Evolutionary conservation across 1,139 yeast genomes (phyloP).

Genomic region (Suhomyces coccinellae): DNA sequence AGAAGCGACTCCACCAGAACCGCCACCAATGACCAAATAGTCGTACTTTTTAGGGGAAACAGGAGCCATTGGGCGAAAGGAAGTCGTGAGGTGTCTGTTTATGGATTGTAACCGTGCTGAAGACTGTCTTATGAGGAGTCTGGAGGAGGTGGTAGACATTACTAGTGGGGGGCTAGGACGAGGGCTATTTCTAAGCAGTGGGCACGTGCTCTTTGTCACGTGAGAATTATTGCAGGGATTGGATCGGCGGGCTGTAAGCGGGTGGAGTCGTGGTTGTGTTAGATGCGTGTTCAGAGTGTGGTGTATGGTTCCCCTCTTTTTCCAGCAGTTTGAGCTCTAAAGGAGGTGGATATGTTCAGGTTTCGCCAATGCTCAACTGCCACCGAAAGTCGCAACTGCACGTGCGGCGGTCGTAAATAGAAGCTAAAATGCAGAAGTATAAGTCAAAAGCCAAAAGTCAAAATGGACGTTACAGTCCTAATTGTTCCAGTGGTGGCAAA

Average conservation of each 20-base stretch:
- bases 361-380: neutral
- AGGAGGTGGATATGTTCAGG: neutral
- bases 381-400: neutral
- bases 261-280: too few species aligned
- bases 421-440: too few species aligned
- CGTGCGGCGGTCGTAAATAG: neutral
- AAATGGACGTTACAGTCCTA: too few species aligned
- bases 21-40: constrained; percentile 96
- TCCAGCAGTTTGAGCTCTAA: neutral
- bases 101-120: constrained; percentile 11
- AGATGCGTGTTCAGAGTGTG: neutral
- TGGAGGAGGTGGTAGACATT: constrained; percentile 14
- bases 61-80: constrained; percentile 51
- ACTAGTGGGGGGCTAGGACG: neutral
- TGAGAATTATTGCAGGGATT: neutral
- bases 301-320: neutral
- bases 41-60: constrained; percentile 63
- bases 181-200: constrained; percentile 9
- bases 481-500: too few species aligned
- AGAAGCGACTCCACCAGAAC: constrained; percentile 99
- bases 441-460: too few species aligned
- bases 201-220: neutral
- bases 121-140: constrained; percentile 8
- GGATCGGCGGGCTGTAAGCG: neutral
- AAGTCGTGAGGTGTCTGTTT: constrained; percentile 28